Base-by-base conservation (phyloP, 1,284 basidiomycete species). In the Sanghuangporus weigelae region DNA sequence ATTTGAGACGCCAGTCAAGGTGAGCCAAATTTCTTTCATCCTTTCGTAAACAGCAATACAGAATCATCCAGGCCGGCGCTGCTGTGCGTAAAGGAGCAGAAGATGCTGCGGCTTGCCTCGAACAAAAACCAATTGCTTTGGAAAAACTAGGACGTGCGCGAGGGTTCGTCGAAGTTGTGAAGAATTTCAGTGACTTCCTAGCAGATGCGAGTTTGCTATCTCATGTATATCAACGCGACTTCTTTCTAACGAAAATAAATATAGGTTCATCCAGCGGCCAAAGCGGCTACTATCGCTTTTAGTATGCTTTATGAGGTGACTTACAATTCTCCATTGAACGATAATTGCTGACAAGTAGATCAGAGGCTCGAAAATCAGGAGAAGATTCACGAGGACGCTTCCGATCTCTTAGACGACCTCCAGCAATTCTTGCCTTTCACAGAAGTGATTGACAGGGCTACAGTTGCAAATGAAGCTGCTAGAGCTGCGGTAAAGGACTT, bases 361-460 rank as follows among this genome's bases (percentile, higher is more conserved):
- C 38, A 57, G 58, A 60, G 51, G 51, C 38, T 60, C 26, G 46
- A 60, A 31, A 21, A 36, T 11, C 58, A 60, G 49, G 46, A 60
- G 19, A 21, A 60, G 26, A 11, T 39, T 10, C 40, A 60, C n/a
- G 23, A 48, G 19, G 36, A 39, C 21, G 58, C 46, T 39, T 31
- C 46, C 23, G 58, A 50, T 23, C 48, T 60, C 35, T 35, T 51
- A 6, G 44, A 60, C 11, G 39, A 42, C 26, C 23, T 57, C 12
- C 40, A 23, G 40, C 2, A 23, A 12, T 48, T 57, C 39, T 35
- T 57, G 23, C 56, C 56, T 42, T 57, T 57, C 23, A 48, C 26
- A 10, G 56, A 57, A 36, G 44, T 23, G 21, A 39, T 48, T 16
- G 56, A 57, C 23, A 19, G n/a, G 1, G 21, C 23, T 23, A 19